Conservation (phyloP, 176 grass and related monocot genomes). For the Olyra latifolia region DNA sequence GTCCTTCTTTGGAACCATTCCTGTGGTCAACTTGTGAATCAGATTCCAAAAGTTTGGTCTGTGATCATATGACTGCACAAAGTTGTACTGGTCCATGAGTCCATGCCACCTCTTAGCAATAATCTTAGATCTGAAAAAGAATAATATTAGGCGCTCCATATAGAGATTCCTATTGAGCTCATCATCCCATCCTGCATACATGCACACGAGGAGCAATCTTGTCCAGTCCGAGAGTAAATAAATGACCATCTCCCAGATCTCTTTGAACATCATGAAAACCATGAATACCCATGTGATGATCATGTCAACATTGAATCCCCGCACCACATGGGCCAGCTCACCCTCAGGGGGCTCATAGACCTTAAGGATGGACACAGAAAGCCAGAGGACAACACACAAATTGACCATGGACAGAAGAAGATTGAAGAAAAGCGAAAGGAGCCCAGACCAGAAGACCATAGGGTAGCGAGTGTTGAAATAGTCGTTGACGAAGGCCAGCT, state of each 20-base stretch:
- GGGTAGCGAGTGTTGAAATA: constrained; percentile 11
- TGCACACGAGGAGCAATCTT: not conserved
- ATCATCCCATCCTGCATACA: not conserved
- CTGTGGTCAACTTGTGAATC: not conserved
- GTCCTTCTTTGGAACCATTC: not conserved
- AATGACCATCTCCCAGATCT: constrained; percentile 9
- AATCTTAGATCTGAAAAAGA: constrained; percentile 1
- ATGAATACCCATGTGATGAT: constrained; percentile 19
- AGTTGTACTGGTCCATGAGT: not conserved
- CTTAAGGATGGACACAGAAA: not conserved
- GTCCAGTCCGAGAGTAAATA: constrained; percentile 25
- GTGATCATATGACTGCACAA: not conserved
- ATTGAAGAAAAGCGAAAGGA: not conserved
- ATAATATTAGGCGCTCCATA: not conserved
- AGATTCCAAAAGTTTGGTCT: not conserved
- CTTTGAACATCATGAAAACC: not conserved
- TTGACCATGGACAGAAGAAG: not conserved
- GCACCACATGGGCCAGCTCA: not conserved
- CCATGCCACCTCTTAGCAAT: not conserved
- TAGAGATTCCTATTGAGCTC: not conserved
- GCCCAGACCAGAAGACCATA: not conserved
- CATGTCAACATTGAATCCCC: not conserved
- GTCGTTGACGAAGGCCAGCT: not conserved
- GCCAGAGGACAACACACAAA: not conserved
- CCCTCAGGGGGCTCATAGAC: not conserved